These are phyloP conservation scores for Nidularia sp. DNA, from an alignment of 768 basidiomycete genomes.

Conservation along the genomic window DNA sequence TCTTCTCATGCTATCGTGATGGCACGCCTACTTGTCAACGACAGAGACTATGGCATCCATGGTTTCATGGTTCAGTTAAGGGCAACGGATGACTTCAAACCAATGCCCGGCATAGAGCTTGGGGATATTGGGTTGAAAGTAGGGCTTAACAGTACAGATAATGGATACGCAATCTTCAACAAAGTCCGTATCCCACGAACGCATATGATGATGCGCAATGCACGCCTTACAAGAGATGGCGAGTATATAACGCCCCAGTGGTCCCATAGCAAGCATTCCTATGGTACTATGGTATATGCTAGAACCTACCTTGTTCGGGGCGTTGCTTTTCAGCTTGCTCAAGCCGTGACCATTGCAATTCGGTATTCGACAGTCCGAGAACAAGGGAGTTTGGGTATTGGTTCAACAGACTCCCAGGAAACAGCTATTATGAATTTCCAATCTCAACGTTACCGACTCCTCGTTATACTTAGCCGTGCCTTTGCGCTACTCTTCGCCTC, in stretches of 20 bases:
- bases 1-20: constrained; percentile 20
- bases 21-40: constrained; percentile 12
- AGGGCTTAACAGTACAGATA: constrained; percentile 16
- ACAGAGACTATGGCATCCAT: constrained; percentile 15
- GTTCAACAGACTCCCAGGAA: constrained; percentile 5
- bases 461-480: constrained; percentile 10
- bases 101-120: constrained; percentile 16
- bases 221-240: constrained; percentile 13
- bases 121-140: constrained; percentile 19
- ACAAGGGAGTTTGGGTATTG: constrained; percentile 16
- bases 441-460: constrained; percentile 16
- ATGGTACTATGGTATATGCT: constrained; percentile 16
- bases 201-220: constrained; percentile 16
- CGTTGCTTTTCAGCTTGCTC: constrained; percentile 16
- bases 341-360: constrained; percentile 16
- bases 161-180: constrained; percentile 18
- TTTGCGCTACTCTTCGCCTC: constrained; percentile 15
- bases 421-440: constrained; percentile 14
- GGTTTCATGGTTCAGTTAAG: constrained; percentile 20
- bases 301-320: constrained; percentile 8
- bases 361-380: constrained; percentile 20
- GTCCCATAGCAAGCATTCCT: constrained; percentile 10
- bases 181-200: constrained; percentile 15
- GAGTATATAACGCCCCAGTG: constrained; percentile 5
- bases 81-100: constrained; percentile 13